A percentile compares a stretch with the other conserved stretches of the same genome.
These are phyloP conservation scores for Spathaspora passalidarum DNA, from an alignment of 805 yeast species.

Conservation along the genomic window DNA sequence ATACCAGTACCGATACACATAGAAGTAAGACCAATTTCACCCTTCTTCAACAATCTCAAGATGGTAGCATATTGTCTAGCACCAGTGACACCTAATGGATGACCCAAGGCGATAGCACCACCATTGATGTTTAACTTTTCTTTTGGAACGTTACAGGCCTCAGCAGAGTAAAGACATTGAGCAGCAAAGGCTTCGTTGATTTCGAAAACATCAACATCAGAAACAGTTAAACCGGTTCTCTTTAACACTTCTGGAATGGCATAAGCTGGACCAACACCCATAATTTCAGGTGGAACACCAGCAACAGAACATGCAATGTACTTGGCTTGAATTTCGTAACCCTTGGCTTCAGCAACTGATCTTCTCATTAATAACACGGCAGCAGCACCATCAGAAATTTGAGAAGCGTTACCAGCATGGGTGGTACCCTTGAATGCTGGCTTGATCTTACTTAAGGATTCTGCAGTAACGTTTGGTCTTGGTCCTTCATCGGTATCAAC, in stretches of 20 bases:
- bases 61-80: constrained; percentile 92
- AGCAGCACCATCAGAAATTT: constrained; percentile 94
- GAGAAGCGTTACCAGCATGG: constrained; percentile 96
- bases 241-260: constrained; percentile 85
- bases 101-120: constrained; percentile 96
- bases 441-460: constrained; percentile 66
- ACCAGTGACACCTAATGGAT: constrained; percentile 68
- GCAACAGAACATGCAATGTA: constrained; percentile 75
- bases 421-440: constrained; percentile 94
- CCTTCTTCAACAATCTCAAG: constrained; percentile 71
- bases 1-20: constrained; percentile 99
- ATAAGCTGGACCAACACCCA: constrained; percentile 97
- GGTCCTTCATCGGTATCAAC: constrained; percentile 87
- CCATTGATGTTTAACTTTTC: constrained; percentile 79
- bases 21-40: constrained; percentile 85
- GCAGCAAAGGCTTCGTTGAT: constrained; percentile 97
- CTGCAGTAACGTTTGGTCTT: constrained; percentile 79
- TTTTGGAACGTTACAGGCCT: constrained; percentile 60
- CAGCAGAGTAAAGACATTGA: constrained; percentile 78
- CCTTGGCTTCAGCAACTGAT: constrained; percentile 72
- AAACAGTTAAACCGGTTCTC: constrained; percentile 54
- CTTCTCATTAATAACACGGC: constrained; percentile 83
- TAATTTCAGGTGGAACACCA: constrained; percentile 95
- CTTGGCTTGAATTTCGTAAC: constrained; percentile 73
- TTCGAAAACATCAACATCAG: constrained; percentile 76